A percentile compares a stretch with the other conserved stretches of the same genome.
These are phyloP conservation scores for Isochrysis galbana DNA, from an alignment of 78 protist genomes.

Conservation along the genomic window DNA sequence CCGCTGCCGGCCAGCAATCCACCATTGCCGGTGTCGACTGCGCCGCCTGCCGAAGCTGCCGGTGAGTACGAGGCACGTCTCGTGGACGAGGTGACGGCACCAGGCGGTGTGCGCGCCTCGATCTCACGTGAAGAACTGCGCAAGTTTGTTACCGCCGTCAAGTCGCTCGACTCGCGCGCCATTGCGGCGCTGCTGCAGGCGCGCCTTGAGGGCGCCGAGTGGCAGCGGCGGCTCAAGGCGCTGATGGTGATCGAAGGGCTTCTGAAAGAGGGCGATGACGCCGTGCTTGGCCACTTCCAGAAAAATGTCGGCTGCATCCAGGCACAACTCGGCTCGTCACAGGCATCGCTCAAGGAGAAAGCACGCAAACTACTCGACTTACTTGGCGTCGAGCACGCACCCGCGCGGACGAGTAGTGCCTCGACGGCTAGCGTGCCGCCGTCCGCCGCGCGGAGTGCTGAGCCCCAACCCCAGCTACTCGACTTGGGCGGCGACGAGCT, in stretches of 20 bases:
- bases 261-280: background rate
- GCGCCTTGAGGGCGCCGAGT: background rate
- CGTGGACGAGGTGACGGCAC: constrained; percentile 14
- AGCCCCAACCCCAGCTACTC: background rate
- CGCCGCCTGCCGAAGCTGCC: background rate
- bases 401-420: background rate
- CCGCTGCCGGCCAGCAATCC: background rate
- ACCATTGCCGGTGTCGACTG: background rate
- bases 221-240: constrained; percentile 30
- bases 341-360: background rate
- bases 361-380: constrained; percentile 1
- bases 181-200: background rate
- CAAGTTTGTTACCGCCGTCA: background rate
- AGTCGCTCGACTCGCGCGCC: background rate
- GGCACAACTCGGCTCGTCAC: background rate
- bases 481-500: background rate
- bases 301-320: background rate
- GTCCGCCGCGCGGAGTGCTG: background rate
- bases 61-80: background rate
- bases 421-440: background rate
- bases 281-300: background rate
- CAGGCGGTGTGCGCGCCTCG: constrained; percentile 21
- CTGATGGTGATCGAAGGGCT: constrained; percentile 17
- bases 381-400: background rate
- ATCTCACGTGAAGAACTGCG: background rate